These are phyloP conservation scores for Poa annua DNA, from an alignment of 176 grass and related monocot species.

Conservation along the genomic window DNA sequence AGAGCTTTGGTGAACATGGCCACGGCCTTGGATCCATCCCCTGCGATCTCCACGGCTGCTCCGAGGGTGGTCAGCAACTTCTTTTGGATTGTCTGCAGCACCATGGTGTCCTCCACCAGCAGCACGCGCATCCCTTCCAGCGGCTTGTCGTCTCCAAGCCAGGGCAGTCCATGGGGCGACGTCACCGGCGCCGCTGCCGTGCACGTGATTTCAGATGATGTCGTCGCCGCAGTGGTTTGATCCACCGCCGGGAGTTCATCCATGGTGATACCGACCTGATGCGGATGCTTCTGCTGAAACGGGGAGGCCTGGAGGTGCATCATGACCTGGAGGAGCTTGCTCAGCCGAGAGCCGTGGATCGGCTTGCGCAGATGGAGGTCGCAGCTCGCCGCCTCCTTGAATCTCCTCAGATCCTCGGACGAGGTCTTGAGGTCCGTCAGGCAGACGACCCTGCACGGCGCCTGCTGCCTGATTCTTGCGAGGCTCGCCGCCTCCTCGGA, in stretches of 20 bases:
- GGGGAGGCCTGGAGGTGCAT: slow-evolving; percentile 27
- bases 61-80: slow-evolving; percentile 54
- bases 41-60: slow-evolving; percentile 52
- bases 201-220: background rate
- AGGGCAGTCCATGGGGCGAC: background rate
- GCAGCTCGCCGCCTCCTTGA: slow-evolving; percentile 14
- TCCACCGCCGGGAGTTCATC: background rate
- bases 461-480: slow-evolving; percentile 12
- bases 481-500: slow-evolving; percentile 25
- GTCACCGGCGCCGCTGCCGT: background rate
- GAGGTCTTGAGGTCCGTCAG: slow-evolving; percentile 50
- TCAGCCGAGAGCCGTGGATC: slow-evolving; percentile 63
- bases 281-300: background rate
- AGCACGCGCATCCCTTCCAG: slow-evolving; percentile 54
- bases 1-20: slow-evolving; percentile 58
- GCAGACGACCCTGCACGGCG: slow-evolving; percentile 51
- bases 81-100: slow-evolving; percentile 47
- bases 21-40: slow-evolving; percentile 59
- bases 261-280: background rate
- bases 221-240: background rate
- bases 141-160: slow-evolving; percentile 44
- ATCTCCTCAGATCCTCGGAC: slow-evolving; percentile 41
- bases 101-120: slow-evolving; percentile 58
- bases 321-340: slow-evolving; percentile 15
- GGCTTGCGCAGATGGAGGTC: slow-evolving; percentile 62